Evolutionary conservation across 140 eudicot species (phyloP).

Genomic region (Bidens hawaiensis): DNA sequence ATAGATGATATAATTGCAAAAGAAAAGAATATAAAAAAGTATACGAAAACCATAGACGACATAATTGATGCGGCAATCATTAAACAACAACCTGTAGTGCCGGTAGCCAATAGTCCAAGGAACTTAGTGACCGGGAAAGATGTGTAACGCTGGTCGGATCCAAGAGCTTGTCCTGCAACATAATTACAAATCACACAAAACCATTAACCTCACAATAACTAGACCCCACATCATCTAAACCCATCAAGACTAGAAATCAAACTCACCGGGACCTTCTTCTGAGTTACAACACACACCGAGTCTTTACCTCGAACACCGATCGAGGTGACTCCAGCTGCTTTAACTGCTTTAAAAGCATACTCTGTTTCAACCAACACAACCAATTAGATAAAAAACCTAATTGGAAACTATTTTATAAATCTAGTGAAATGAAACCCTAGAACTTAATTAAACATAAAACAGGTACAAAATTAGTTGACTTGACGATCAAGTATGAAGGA

Average conservation of each 20-base stretch:
- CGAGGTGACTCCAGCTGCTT: constrained; percentile 84
- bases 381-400: constrained; percentile 15
- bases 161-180: background rate
- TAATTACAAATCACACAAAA: background rate
- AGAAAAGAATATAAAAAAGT: background rate
- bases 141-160: no score
- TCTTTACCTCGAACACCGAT: constrained; percentile 95
- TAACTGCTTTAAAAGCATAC: constrained; percentile 92
- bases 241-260: background rate
- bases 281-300: constrained; percentile 94
- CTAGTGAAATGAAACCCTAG: background rate
- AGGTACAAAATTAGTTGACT: background rate
- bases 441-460: background rate
- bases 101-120: no score
- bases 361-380: constrained; percentile 39
- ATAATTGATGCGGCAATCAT: no score
- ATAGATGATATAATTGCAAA: background rate
- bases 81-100: no score
- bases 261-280: constrained; percentile 97
- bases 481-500: background rate
- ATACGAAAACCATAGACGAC: no score
- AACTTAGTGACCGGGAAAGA: no score
- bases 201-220: background rate
- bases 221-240: background rate
- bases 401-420: background rate